Evolutionary conservation across 192 early-diverging fungal species (phyloP), one percentile per base, ranked within the genome.

Genomic region (Jimgerdemannia lactiflua): DNA sequence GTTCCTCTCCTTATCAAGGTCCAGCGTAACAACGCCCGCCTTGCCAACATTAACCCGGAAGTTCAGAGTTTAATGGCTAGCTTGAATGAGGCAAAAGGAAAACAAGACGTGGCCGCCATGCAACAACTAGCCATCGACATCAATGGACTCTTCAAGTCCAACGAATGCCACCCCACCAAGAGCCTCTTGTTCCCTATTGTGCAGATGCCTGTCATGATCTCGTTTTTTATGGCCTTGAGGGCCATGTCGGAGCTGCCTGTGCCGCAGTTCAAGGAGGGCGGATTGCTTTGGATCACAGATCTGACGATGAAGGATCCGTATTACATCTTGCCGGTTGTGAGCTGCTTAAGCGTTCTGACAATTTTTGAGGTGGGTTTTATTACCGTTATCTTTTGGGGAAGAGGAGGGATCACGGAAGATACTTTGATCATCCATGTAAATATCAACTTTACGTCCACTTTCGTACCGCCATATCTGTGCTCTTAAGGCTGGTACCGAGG

Each of bases 221-320:
- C 85, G 10, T 91, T 95, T 81, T 99, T 97, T 71, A 86, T 95
- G 73, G 96, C 89, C 3, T 71, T 98, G 66, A 84, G 89, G 74
- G 89, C 84, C 20, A 94, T 99, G 94, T 91, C 94, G 6, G 85
- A 86, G 10, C 72, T 95, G 19, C 92, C 93, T 11, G 91, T 97
- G 3, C 93, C 96, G 17, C 93, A 94, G 63, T 89, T 97, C 79
- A 42, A 80, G 70, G 90, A 87, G 3, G 95, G 93, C 19, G 96
- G 96, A 42, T 65, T 91, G 3, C 73, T 78, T 64, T 99, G 96
- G 95, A 93, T 99, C 78, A 89, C 88, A 3, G 91, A 99, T 84
- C 75, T 99, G 86, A 86, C 94, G 0, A 74, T 85, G 14, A 77
- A 88, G 64, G 97, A 99, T 79, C 95, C 96, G 42, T 89, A 87